phyloP scores from a whole-genome alignment of 306 rosid species.

The Argentina anserina region DNA sequence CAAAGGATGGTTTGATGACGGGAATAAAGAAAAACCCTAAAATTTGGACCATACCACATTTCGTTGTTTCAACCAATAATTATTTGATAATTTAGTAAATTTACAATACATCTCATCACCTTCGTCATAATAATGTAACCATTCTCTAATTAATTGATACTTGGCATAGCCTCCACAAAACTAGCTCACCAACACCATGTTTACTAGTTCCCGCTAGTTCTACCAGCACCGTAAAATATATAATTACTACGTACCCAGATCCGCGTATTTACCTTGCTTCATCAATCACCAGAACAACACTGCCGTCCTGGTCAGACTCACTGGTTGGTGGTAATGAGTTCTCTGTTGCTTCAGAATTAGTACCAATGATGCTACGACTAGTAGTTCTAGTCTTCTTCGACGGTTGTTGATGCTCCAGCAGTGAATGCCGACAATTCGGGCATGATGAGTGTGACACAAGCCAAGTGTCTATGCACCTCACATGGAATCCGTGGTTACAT shows the following conservation, averaged over 20 bases:
- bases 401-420: conserved; percentile 28
- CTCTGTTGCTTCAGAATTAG: neutral
- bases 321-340: conserved; percentile 7
- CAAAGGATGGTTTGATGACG: too few species aligned
- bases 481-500: conserved; percentile 84
- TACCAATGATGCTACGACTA: neutral
- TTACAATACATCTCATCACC: neutral
- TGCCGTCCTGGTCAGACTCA: conserved; percentile 20
- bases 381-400: neutral
- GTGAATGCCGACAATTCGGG: conserved; percentile 72
- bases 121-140: neutral
- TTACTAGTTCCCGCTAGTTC: neutral
- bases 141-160: neutral
- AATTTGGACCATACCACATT: conserved; percentile 3
- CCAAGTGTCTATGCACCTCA: conserved; percentile 84
- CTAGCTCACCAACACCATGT: neutral
- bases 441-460: conserved; percentile 74
- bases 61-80: neutral
- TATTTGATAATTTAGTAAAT: conserved; percentile 1
- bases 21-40: neutral
- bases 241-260: neutral
- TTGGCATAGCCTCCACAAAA: neutral
- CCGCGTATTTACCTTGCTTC: conserved; percentile 23
- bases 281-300: conserved; percentile 27
- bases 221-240: neutral